Percentiles rank a stretch among this genome's conserved stretches.
phyloP scores from a whole-genome alignment of 306 rosid species.

The Pyrus communis region DNA sequence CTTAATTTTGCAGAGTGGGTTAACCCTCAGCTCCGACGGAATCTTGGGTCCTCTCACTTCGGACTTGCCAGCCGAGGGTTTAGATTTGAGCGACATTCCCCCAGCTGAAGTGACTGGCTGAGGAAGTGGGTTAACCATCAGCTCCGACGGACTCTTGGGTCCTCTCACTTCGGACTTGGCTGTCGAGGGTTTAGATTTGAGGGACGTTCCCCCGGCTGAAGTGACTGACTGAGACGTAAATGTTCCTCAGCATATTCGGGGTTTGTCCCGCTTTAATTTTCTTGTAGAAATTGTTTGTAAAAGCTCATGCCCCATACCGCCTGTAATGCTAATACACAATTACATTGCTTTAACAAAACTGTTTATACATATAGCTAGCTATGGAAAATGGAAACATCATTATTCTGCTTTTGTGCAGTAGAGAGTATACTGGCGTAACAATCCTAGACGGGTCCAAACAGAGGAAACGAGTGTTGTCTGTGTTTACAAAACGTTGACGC shows the following conservation, averaged over 20 bases:
- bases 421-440: not conserved
- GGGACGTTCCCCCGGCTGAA: slow-evolving; percentile 51
- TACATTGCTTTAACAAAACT: not conserved
- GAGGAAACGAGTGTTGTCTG: not conserved
- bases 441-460: not conserved
- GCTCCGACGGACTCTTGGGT: slow-evolving; percentile 69
- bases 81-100: slow-evolving; percentile 66
- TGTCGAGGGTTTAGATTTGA: slow-evolving; percentile 66
- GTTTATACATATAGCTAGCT: not conserved
- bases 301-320: not conserved
- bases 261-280: not conserved
- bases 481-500: not conserved
- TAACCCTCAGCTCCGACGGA: slow-evolving; percentile 65
- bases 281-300: slow-evolving; percentile 17
- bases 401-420: not conserved
- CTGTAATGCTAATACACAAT: not conserved
- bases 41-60: slow-evolving; percentile 66
- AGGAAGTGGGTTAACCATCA: slow-evolving; percentile 63
- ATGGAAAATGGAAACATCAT: not conserved
- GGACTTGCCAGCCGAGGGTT: slow-evolving; percentile 77
- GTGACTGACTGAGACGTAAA: slow-evolving; percentile 14
- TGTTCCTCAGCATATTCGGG: not conserved
- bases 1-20: slow-evolving; percentile 64
- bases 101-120: slow-evolving; percentile 26
- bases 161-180: slow-evolving; percentile 72